These are phyloP conservation scores for Teratosphaeria destructans DNA, from an alignment of 2,329 filamentous ascomycete genomes.

Conservation along the genomic window DNA sequence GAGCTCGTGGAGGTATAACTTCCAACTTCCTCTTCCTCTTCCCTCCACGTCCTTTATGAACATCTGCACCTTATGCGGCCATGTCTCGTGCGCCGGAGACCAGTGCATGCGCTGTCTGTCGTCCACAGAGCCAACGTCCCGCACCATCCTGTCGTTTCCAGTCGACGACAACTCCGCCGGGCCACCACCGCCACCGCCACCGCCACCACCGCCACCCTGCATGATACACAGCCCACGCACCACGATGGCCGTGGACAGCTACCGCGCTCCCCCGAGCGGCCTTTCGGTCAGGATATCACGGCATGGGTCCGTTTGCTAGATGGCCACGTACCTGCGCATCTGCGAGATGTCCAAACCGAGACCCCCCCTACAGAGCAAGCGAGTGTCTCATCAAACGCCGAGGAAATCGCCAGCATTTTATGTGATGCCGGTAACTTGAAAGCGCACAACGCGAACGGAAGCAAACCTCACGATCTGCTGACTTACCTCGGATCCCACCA, in stretches of 20 bases:
- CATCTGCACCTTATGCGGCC: neutral
- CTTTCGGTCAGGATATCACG: neutral
- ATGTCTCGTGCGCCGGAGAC: neutral
- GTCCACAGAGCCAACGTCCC: neutral
- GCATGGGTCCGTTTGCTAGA: constrained; percentile 19
- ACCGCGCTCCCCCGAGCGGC: no score
- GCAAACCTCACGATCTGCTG: constrained; percentile 27
- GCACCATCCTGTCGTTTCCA: neutral
- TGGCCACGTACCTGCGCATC: constrained; percentile 25
- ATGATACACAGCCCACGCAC: neutral
- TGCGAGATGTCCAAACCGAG: constrained; percentile 12
- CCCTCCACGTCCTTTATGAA: neutral
- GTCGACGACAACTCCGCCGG: neutral
- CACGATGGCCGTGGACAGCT: neutral
- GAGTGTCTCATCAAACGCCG: constrained; percentile 1
- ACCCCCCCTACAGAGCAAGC: neutral
- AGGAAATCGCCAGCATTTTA: constrained; percentile 17
- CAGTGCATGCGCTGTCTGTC: neutral
- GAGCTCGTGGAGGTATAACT: neutral
- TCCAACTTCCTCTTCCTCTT: no score
- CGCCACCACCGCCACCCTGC: neutral
- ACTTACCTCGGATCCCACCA: constrained; percentile 29
- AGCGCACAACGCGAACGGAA: neutral
- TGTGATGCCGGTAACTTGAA: constrained; percentile 11
- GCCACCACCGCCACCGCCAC: neutral